phyloP scores from a whole-genome alignment of 176 grass and related monocot genomes.

The Areca catechu region DNA sequence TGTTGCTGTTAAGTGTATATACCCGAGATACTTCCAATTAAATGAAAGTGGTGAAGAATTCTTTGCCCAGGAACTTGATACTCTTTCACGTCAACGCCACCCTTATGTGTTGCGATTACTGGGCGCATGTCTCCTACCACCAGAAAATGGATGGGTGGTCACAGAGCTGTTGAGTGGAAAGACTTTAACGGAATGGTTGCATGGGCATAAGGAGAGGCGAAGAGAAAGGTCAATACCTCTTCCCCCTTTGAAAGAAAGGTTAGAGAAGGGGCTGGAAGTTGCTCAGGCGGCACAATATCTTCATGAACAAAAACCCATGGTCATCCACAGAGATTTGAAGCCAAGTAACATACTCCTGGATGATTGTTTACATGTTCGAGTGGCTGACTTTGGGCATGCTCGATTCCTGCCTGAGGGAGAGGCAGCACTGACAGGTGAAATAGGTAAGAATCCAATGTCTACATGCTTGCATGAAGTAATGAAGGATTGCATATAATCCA shows the following conservation, averaged over 20 bases:
- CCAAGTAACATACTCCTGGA: constrained; percentile 57
- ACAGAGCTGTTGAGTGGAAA: constrained; percentile 47
- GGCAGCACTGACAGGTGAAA: constrained; percentile 47
- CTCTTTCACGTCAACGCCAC: constrained; percentile 48
- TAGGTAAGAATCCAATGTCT: constrained; percentile 21
- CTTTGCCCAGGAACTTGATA: constrained; percentile 46
- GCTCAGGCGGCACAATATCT: constrained; percentile 52
- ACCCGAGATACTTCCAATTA: constrained; percentile 23
- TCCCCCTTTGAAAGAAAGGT: constrained; percentile 30
- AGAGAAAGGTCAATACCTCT: constrained; percentile 2
- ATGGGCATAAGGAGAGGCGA: constrained; percentile 28
- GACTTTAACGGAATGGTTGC: constrained; percentile 46
- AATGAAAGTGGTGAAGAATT: constrained; percentile 25
- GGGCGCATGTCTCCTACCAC: constrained; percentile 37
- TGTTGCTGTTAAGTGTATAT: constrained; percentile 58
- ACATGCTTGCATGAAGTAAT: too few species aligned
- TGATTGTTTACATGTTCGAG: constrained; percentile 12
- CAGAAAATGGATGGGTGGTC: constrained; percentile 36
- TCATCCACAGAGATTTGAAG: constrained; percentile 59
- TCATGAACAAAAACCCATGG: constrained; percentile 43
- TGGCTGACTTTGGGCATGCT: constrained; percentile 48
- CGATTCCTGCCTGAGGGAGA: constrained; percentile 39
- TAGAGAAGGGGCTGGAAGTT: constrained; percentile 43
- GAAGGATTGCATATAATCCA: too few species aligned
- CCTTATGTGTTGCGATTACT: constrained; percentile 42